phyloP scores from a whole-genome alignment of 345 rosid genomes.

The Murraya paniculata region DNA sequence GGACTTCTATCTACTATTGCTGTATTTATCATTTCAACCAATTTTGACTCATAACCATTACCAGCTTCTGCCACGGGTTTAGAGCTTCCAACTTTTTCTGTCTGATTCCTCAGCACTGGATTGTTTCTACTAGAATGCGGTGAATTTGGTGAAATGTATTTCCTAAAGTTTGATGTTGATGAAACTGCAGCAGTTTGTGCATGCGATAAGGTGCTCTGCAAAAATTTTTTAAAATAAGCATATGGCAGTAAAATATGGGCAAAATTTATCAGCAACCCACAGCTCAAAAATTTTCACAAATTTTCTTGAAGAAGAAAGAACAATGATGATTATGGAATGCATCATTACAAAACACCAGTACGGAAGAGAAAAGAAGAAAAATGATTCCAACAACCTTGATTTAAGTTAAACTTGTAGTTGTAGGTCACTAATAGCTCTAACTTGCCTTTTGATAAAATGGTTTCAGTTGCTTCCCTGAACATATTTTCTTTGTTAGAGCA shows the following conservation, averaged over 20 bases:
- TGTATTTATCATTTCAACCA: constrained; percentile 84
- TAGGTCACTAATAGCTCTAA: not conserved
- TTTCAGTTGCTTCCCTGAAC: not conserved
- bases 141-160: constrained; percentile 32
- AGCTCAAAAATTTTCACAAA: not conserved
- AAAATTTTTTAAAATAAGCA: constrained; percentile 20
- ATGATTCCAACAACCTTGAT: not conserved
- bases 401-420: not conserved
- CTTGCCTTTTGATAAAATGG: not conserved
- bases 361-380: not conserved
- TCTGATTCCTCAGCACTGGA: constrained; percentile 33
- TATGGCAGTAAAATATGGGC: constrained; percentile 2
- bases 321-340: not conserved
- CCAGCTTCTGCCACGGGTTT: constrained; percentile 57
- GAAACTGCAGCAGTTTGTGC: constrained; percentile 52
- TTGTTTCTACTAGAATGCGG: constrained; percentile 34
- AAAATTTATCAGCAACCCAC: not conserved
- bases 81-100: constrained; percentile 41
- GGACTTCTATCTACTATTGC: constrained; percentile 95
- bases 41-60: constrained; percentile 62
- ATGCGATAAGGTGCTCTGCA: constrained; percentile 55
- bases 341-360: not conserved
- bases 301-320: not conserved
- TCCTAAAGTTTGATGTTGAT: constrained; percentile 41
- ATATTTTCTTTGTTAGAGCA: not conserved